phyloP scores from a whole-genome alignment of 2,329 filamentous ascomycete species.

The Penicillium crustosum region DNA sequence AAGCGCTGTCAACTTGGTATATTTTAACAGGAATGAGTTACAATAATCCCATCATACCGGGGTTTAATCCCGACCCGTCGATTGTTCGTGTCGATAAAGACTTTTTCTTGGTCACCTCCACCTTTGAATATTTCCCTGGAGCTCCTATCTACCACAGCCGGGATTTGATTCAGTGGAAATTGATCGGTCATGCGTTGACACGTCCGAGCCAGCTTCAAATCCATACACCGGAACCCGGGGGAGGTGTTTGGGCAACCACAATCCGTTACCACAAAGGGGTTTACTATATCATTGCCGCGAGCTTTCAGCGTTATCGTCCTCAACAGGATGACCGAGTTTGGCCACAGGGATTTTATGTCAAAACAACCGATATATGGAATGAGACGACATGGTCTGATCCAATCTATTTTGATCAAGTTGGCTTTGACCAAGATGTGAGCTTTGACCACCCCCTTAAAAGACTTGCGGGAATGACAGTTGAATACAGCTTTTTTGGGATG shows the following conservation, averaged over 20 bases:
- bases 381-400: constrained; percentile 54
- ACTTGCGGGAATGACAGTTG: neutral
- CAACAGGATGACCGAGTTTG: constrained; percentile 50
- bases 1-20: neutral
- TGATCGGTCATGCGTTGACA: constrained; percentile 40
- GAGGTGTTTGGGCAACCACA: constrained; percentile 51
- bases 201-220: constrained; percentile 37
- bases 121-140: constrained; percentile 63
- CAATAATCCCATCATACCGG: constrained; percentile 55
- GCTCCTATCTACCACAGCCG: constrained; percentile 61
- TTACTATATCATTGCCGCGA: constrained; percentile 51
- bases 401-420: constrained; percentile 55
- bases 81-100: constrained; percentile 51
- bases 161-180: constrained; percentile 44
- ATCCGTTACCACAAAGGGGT: constrained; percentile 46
- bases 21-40: constrained; percentile 19
- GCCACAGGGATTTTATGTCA: constrained; percentile 56
- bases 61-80: constrained; percentile 64
- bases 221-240: constrained; percentile 33
- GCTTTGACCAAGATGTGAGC: constrained; percentile 55
- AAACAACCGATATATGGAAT: constrained; percentile 55
- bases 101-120: constrained; percentile 62
- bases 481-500: constrained; percentile 52
- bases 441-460: neutral
- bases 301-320: constrained; percentile 45